Evolutionary conservation across 192 early-diverging fungal genomes (phyloP).

Genomic region (Polychytrium aggregatum): DNA sequence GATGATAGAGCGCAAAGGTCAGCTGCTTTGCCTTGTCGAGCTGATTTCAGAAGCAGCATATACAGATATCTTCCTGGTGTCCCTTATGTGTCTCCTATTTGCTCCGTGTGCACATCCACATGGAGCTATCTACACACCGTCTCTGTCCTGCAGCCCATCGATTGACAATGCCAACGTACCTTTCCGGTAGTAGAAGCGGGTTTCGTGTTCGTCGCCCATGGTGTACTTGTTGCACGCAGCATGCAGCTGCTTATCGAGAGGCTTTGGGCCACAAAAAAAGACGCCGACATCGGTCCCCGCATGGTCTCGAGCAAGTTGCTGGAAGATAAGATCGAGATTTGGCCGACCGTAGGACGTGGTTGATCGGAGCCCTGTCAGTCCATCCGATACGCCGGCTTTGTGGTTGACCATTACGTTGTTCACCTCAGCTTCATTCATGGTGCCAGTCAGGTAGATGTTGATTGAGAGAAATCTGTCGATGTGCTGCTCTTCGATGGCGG

Average conservation of each 20-base stretch:
- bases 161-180: too few species aligned
- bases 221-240: slow-evolving; percentile 51
- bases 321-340: slow-evolving; percentile 64
- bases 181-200: slow-evolving; percentile 66
- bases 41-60: too few species aligned
- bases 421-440: slow-evolving; percentile 54
- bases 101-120: too few species aligned
- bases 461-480: slow-evolving; percentile 63
- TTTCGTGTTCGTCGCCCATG: slow-evolving; percentile 41
- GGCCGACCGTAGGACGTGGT: slow-evolving; percentile 74
- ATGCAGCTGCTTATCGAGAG: slow-evolving; percentile 53
- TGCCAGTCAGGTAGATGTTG: slow-evolving; percentile 64
- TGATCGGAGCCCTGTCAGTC: slow-evolving; percentile 63
- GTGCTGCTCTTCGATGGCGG: slow-evolving; percentile 71
- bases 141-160: too few species aligned
- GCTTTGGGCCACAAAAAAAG: slow-evolving; percentile 78
- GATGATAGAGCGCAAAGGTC: too few species aligned
- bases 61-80: too few species aligned
- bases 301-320: slow-evolving; percentile 46
- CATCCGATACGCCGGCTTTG: slow-evolving; percentile 41
- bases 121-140: too few species aligned
- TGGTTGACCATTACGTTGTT: slow-evolving; percentile 57
- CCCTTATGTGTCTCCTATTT: too few species aligned
- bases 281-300: slow-evolving; percentile 72
- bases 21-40: too few species aligned